phyloP scores from a whole-genome alignment of 768 basidiomycete genomes.

The Kondoa subrosea region DNA sequence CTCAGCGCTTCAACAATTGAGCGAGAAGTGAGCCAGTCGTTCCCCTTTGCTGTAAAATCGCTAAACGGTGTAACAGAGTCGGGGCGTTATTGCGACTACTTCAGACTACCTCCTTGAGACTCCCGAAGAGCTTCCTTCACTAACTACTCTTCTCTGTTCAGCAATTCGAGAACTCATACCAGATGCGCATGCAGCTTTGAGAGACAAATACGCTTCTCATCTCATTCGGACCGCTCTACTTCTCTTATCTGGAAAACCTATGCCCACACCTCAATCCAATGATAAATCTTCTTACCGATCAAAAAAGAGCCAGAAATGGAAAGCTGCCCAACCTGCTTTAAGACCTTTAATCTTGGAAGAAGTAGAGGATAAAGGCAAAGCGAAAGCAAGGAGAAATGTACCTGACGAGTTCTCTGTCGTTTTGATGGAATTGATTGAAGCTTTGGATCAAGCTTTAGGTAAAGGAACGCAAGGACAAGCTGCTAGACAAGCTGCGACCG shows the following conservation, averaged over 20 bases:
- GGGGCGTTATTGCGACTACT: conserved; percentile 22
- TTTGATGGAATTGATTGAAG: conserved; percentile 23
- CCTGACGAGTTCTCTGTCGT: conserved; percentile 34
- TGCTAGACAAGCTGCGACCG: background rate
- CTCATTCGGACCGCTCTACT: conserved; percentile 63
- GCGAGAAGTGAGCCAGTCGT: conserved; percentile 31
- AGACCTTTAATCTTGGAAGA: conserved; percentile 50
- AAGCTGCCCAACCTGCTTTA: conserved; percentile 56
- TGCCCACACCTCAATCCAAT: conserved; percentile 11
- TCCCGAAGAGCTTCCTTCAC: conserved; percentile 29
- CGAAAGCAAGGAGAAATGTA: conserved; percentile 41
- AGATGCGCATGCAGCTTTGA: conserved; percentile 46
- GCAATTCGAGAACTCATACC: conserved; percentile 51
- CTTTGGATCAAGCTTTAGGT: conserved; percentile 27
- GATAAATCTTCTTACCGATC: conserved; percentile 42
- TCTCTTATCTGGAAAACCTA: conserved; percentile 46
- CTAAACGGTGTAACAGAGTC: conserved; percentile 14
- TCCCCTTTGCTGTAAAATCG: background rate
- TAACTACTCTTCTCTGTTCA: conserved; percentile 30
- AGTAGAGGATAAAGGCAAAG: conserved; percentile 25
- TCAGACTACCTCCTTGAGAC: conserved; percentile 9
- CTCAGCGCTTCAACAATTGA: conserved; percentile 35
- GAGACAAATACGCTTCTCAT: conserved; percentile 75
- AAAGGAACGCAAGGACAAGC: conserved; percentile 5
- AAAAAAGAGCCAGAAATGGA: conserved; percentile 68